These are phyloP conservation scores for Purpureocillium lavendulum DNA, from an alignment of 2,329 filamentous ascomycete species.

Conservation along the genomic window DNA sequence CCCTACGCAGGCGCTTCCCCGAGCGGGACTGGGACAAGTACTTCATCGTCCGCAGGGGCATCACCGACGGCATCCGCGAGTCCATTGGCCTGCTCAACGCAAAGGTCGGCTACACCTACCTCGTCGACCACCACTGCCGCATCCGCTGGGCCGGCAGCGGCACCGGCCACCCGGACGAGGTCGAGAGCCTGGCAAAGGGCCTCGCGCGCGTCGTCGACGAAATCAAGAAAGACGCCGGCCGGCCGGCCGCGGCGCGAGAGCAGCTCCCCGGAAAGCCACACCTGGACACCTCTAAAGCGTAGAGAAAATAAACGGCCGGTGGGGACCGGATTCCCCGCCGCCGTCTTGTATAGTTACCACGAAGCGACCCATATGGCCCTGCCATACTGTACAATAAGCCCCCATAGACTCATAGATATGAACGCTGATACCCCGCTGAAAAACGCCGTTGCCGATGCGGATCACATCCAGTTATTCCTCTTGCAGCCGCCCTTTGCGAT, in stretches of 20 bases:
- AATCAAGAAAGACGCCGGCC: constrained; percentile 28
- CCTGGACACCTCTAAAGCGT: constrained; percentile 17
- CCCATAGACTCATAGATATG: constrained; percentile 6
- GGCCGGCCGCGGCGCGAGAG: constrained; percentile 25
- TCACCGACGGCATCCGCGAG: constrained; percentile 54
- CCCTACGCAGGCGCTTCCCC: constrained; percentile 39
- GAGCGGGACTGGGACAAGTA: constrained; percentile 50
- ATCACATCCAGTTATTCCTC: constrained; percentile 6
- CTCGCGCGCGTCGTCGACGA: constrained; percentile 56
- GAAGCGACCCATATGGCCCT: constrained; percentile 1
- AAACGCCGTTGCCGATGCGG: constrained; percentile 21
- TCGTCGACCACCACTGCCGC: constrained; percentile 78
- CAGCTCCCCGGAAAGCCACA: constrained; percentile 21
- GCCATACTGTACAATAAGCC: constrained; percentile 20
- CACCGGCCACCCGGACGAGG: constrained; percentile 55
- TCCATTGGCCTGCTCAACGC: constrained; percentile 69
- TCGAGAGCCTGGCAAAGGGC: constrained; percentile 56
- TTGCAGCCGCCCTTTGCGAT: too few species aligned
- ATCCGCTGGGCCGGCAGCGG: constrained; percentile 93
- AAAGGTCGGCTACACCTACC: constrained; percentile 89
- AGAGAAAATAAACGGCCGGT: background rate
- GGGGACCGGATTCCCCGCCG: background rate
- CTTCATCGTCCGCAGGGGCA: constrained; percentile 49
- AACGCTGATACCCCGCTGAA: constrained; percentile 24
- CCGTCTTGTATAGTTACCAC: constrained; percentile 1